phyloP scores from a whole-genome alignment of 1,139 yeast species.

The Yamadazyma sp. region DNA sequence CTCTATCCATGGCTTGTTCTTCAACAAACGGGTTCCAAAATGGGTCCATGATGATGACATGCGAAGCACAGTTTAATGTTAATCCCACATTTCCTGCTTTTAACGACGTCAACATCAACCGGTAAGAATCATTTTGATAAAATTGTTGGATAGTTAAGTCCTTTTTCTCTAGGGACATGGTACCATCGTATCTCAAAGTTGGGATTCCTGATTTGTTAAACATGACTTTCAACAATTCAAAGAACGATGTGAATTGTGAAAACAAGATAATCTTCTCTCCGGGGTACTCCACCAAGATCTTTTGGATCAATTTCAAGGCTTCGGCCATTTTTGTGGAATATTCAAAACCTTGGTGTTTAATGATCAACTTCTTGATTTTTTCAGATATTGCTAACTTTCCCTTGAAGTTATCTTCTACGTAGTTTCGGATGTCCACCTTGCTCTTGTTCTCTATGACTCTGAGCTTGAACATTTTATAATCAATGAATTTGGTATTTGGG shows the following conservation, averaged over 20 bases:
- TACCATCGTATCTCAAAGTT: conserved; percentile 75
- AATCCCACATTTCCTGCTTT: conserved; percentile 93
- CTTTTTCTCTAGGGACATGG: conserved; percentile 68
- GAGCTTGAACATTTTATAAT: conserved; percentile 53
- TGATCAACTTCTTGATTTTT: conserved; percentile 26
- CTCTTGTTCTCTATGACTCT: conserved; percentile 29
- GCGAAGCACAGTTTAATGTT: conserved; percentile 90
- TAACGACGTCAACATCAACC: conserved; percentile 69
- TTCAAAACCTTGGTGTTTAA: conserved; percentile 32
- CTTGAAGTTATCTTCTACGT: conserved; percentile 12
- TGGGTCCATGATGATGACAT: conserved; percentile 86
- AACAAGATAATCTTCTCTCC: conserved; percentile 74
- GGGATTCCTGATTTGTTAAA: conserved; percentile 48
- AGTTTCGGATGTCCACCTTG: conserved; percentile 7
- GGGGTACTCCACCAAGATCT: conserved; percentile 40
- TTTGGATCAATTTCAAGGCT: conserved; percentile 44
- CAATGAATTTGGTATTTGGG: conserved; percentile 43
- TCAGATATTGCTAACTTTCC: conserved; percentile 15
- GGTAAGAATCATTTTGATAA: conserved; percentile 46
- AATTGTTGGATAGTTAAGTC: conserved; percentile 63
- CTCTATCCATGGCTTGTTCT: conserved; percentile 94
- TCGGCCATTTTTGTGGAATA: conserved; percentile 58
- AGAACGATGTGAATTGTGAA: conserved; percentile 79
- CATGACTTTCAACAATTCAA: conserved; percentile 66
- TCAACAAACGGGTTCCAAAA: conserved; percentile 97